phyloP scores from a whole-genome alignment of 345 rosid species.

The Moringa oleifera region DNA sequence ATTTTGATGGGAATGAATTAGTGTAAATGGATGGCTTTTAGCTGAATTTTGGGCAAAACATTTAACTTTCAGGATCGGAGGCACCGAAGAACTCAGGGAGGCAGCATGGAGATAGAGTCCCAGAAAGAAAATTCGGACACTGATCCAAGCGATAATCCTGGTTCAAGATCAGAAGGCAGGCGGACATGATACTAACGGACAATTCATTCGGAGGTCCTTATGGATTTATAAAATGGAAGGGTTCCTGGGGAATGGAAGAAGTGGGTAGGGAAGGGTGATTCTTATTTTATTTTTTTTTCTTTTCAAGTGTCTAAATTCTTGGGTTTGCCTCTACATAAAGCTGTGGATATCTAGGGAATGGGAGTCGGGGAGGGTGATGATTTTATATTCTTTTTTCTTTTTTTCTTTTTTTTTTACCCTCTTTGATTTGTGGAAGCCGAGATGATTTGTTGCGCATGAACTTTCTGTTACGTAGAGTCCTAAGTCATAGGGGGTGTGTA shows the following conservation, averaged over 20 bases:
- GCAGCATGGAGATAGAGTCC: constrained; percentile 64
- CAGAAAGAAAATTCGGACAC: constrained; percentile 76
- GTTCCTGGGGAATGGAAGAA: neutral
- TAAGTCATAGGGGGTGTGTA: constrained; percentile 21
- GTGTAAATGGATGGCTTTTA: neutral
- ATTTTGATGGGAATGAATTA: too few relatives aligned
- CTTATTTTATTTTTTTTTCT: constrained; percentile 13
- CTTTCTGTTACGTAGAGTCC: constrained; percentile 19
- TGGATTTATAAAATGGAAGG: neutral
- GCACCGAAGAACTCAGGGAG: constrained; percentile 57
- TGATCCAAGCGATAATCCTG: constrained; percentile 47
- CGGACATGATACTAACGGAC: constrained; percentile 12
- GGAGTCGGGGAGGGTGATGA: constrained; percentile 15
- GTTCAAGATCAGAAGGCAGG: constrained; percentile 66
- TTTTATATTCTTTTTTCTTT: constrained; percentile 5
- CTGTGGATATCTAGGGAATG: constrained; percentile 36
- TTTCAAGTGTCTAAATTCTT: neutral
- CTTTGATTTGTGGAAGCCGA: constrained; percentile 24
- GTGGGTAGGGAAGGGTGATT: too few relatives aligned
- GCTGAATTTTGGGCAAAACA: neutral
- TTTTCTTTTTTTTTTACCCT: neutral
- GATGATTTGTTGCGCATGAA: constrained; percentile 31
- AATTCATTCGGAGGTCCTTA: neutral
- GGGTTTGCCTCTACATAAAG: constrained; percentile 5
- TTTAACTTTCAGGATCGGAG: constrained; percentile 62